These are phyloP conservation scores for Ustilago bromivora DNA, from an alignment of 1,284 basidiomycete species.

Conservation along the genomic window DNA sequence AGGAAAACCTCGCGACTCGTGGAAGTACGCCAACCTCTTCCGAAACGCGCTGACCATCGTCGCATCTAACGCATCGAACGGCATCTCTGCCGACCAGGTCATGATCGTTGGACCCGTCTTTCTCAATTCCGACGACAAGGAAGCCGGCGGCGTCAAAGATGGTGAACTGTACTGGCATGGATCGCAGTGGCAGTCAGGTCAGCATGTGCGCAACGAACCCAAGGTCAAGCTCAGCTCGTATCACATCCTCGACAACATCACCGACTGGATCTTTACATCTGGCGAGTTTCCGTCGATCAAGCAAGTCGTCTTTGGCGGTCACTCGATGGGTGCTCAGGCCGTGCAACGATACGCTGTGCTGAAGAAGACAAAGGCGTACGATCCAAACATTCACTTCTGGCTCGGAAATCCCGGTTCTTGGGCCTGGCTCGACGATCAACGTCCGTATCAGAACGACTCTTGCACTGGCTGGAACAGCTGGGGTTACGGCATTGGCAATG, in stretches of 20 bases:
- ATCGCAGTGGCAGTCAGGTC: constrained; percentile 63
- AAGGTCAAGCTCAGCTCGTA: constrained; percentile 50
- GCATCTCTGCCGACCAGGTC: constrained; percentile 38
- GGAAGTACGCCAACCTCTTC: constrained; percentile 65
- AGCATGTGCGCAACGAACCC: constrained; percentile 45
- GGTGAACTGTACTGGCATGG: constrained; percentile 55
- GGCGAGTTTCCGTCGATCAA: constrained; percentile 60
- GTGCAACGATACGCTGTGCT: constrained; percentile 58
- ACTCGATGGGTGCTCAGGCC: constrained; percentile 66
- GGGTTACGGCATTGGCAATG: constrained; percentile 60
- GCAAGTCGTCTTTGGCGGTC: constrained; percentile 63
- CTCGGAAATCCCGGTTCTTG: constrained; percentile 66
- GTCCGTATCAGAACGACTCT: constrained; percentile 42
- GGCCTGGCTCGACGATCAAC: constrained; percentile 54
- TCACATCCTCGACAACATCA: constrained; percentile 57
- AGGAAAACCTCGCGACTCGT: constrained; percentile 64
- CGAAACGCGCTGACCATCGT: constrained; percentile 52
- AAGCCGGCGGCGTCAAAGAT: constrained; percentile 42
- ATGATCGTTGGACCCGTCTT: constrained; percentile 56
- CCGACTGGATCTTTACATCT: constrained; percentile 56
- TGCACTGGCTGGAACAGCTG: constrained; percentile 40
- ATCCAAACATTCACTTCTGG: constrained; percentile 62
- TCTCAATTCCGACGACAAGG: constrained; percentile 56
- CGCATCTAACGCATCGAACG: constrained; percentile 38
- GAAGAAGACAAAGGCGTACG: constrained; percentile 61